phyloP scores from a whole-genome alignment of 192 early-diverging fungal genomes.

The Radiomyces spectabilis region DNA sequence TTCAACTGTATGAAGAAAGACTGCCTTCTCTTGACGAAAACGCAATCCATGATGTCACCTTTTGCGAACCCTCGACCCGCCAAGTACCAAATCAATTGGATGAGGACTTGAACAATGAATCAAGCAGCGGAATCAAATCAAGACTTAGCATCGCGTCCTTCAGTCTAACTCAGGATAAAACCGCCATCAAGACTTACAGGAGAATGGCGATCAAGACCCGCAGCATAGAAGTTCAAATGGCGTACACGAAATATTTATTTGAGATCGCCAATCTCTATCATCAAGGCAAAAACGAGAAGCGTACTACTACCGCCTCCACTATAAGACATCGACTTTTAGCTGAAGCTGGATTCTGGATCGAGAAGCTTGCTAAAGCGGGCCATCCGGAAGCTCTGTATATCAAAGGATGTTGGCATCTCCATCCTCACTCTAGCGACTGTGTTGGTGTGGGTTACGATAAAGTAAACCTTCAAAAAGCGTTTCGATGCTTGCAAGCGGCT shows the following conservation, averaged over 20 bases:
- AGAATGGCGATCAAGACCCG: slow-evolving; percentile 72
- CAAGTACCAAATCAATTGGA: too few relatives aligned
- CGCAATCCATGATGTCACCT: too few relatives aligned
- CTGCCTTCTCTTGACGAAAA: too few relatives aligned
- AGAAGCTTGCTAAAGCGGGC: slow-evolving; percentile 58
- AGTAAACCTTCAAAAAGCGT: slow-evolving; percentile 57
- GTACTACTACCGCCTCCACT: slow-evolving; percentile 7
- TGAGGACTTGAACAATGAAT: too few relatives aligned
- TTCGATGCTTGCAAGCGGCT: slow-evolving; percentile 53
- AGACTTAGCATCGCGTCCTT: slow-evolving; percentile 19
- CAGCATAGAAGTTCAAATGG: slow-evolving; percentile 63
- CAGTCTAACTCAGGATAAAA: slow-evolving; percentile 11
- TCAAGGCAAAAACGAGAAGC: neutral
- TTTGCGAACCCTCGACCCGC: too few relatives aligned
- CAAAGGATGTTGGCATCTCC: slow-evolving; percentile 61
- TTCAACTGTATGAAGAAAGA: too few relatives aligned
- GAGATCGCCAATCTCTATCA: slow-evolving; percentile 48
- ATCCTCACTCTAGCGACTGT: slow-evolving; percentile 23
- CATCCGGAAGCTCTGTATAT: slow-evolving; percentile 70
- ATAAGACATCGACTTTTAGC: slow-evolving; percentile 32
- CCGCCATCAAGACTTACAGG: slow-evolving; percentile 57
- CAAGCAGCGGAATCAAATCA: too few relatives aligned
- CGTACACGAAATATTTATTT: slow-evolving; percentile 71
- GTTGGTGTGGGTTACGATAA: slow-evolving; percentile 30
- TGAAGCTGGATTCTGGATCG: slow-evolving; percentile 71